A percentile compares a stretch with the other conserved stretches of the same genome.
Conservation (phyloP, 345 rosid genomes). For the Gossypium arboreum region DNA sequence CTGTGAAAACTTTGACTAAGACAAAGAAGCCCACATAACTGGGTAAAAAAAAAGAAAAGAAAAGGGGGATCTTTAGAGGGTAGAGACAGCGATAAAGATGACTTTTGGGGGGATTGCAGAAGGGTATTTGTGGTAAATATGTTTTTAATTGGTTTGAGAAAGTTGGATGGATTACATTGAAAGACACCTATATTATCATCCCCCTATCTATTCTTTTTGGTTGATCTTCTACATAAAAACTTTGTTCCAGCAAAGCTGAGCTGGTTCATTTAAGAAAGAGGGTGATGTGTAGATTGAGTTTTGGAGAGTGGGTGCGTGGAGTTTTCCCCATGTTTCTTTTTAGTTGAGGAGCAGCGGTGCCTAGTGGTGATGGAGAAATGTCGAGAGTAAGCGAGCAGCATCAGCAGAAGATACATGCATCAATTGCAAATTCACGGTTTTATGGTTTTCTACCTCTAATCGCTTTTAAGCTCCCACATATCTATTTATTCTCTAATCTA, state of each 20-base stretch:
- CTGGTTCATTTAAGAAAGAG: constrained; percentile 54
- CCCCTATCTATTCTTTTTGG: neutral
- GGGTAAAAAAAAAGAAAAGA: constrained; percentile 10
- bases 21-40: constrained; percentile 80
- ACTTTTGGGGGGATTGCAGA: constrained; percentile 68
- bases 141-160: constrained; percentile 14
- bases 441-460: no score
- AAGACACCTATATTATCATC: constrained; percentile 22
- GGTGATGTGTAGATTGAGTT: neutral
- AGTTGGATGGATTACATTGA: constrained; percentile 45
- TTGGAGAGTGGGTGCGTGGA: constrained; percentile 19
- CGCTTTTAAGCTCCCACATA: no score
- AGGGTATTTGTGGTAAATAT: constrained; percentile 50
- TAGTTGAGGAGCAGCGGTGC: no score
- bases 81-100: constrained; percentile 60
- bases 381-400: no score
- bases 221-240: constrained; percentile 22
- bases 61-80: constrained; percentile 22
- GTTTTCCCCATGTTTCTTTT: constrained; percentile 22
- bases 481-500: no score
- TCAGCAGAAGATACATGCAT: no score
- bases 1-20: constrained; percentile 75
- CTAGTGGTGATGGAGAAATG: no score
- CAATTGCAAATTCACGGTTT: no score
- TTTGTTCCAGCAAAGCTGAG: constrained; percentile 40